Conservation (phyloP, 2,329 filamentous ascomycete genomes). For the Alternaria solani region DNA sequence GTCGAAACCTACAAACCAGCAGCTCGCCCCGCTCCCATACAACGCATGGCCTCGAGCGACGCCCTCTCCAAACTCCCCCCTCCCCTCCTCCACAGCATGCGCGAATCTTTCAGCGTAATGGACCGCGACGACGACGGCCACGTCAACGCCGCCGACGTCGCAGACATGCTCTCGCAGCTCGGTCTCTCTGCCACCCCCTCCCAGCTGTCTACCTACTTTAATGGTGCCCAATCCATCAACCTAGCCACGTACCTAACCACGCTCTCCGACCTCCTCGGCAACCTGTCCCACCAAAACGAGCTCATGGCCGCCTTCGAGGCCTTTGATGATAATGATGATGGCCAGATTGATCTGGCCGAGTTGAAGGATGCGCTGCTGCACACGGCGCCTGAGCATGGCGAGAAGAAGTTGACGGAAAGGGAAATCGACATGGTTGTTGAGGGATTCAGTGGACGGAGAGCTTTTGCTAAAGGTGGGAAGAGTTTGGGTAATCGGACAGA, state of each 20-base stretch:
- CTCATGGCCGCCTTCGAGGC: slow-evolving; percentile 90
- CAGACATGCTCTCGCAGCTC: slow-evolving; percentile 85
- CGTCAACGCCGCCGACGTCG: slow-evolving; percentile 83
- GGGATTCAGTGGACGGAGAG: slow-evolving; percentile 83
- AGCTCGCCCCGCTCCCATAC: slow-evolving; percentile 35
- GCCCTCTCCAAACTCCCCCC: slow-evolving; percentile 76
- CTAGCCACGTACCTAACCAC: slow-evolving; percentile 87
- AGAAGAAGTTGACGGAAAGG: slow-evolving; percentile 45
- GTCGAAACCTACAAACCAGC: slow-evolving; percentile 38
- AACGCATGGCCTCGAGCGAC: slow-evolving; percentile 38
- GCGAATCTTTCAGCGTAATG: slow-evolving; percentile 92
- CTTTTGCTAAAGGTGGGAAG: slow-evolving; percentile 72
- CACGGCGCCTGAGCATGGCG: slow-evolving; percentile 72
- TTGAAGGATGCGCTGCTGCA: slow-evolving; percentile 83
- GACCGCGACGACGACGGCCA: slow-evolving; percentile 87
- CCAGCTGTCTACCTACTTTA: slow-evolving; percentile 82
- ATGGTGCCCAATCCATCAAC: slow-evolving; percentile 75
- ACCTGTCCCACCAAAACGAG: slow-evolving; percentile 79
- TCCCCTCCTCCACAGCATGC: slow-evolving; percentile 82
- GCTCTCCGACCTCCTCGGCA: slow-evolving; percentile 75
- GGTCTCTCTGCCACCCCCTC: slow-evolving; percentile 77
- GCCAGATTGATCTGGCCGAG: slow-evolving; percentile 85
- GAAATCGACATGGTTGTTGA: slow-evolving; percentile 89
- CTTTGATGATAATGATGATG: slow-evolving; percentile 95
- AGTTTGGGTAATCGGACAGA: slow-evolving; percentile 69